phyloP scores from a whole-genome alignment of 1,139 yeast species.

The Saccharomycopsis hybrid region DNA sequence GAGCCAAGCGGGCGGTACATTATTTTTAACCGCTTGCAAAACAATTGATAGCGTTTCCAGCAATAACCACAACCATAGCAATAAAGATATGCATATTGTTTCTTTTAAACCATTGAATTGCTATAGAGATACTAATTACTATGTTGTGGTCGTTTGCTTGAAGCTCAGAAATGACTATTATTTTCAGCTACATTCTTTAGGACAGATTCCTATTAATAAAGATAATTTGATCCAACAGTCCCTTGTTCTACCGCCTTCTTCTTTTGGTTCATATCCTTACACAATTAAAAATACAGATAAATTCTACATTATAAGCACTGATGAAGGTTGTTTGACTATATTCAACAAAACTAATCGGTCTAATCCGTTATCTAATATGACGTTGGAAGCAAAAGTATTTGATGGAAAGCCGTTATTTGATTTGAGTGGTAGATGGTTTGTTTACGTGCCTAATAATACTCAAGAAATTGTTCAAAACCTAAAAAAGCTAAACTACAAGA shows the following conservation, averaged over 20 bases:
- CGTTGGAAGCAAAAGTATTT: constrained; percentile 31
- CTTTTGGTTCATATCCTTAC: constrained; percentile 25
- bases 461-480: constrained; percentile 10
- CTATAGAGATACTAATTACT: constrained; percentile 23
- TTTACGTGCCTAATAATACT: constrained; percentile 31
- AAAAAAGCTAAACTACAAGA: constrained; percentile 8
- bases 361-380: constrained; percentile 4
- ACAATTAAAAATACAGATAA: constrained; percentile 15
- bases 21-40: constrained; percentile 30
- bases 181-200: constrained; percentile 22
- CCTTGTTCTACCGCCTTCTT: constrained; percentile 26
- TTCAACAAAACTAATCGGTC: constrained; percentile 24
- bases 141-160: constrained; percentile 23
- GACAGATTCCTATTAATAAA: constrained; percentile 22
- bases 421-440: constrained; percentile 45
- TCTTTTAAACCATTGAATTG: constrained; percentile 26
- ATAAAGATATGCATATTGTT: constrained; percentile 21
- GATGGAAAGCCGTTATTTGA: constrained; percentile 44
- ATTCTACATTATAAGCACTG: constrained; percentile 26
- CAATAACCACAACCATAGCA: constrained; percentile 4
- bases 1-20: constrained; percentile 29
- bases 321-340: constrained; percentile 27
- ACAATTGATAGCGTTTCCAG: constrained; percentile 14
- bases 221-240: neutral
- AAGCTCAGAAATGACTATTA: constrained; percentile 22